phyloP scores from a whole-genome alignment of 2,329 filamentous ascomycete genomes.

The Aureobasidium sp. region DNA sequence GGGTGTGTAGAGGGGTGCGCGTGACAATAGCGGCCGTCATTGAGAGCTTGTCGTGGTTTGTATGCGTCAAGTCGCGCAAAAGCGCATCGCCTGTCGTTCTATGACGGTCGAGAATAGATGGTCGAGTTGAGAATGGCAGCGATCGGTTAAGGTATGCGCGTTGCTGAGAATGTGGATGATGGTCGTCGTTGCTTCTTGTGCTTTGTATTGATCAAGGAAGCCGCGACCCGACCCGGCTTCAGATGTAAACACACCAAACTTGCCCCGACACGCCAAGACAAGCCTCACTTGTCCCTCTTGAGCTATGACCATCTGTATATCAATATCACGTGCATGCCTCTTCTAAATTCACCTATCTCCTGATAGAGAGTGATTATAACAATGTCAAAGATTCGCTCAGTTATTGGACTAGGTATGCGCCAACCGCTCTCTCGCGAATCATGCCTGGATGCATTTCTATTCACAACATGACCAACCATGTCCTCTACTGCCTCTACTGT shows the following conservation, averaged over 20 bases:
- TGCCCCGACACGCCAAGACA: conserved; percentile 12
- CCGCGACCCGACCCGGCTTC: neutral
- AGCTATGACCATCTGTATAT: neutral
- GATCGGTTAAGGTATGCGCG: conserved; percentile 4
- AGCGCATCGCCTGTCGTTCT: conserved; percentile 7
- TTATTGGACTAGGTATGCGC: neutral
- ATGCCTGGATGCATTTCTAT: neutral
- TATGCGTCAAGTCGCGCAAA: conserved; percentile 4
- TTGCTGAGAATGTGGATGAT: neutral
- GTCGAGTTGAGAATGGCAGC: neutral
- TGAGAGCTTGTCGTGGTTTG: neutral
- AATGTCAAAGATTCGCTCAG: neutral
- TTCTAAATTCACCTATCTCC: neutral
- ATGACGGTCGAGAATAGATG: neutral
- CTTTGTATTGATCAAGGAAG: conserved; percentile 6
- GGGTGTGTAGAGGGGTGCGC: conserved; percentile 38
- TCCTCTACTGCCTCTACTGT: neutral
- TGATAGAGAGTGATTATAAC: neutral
- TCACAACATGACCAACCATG: neutral
- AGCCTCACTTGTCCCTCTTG: neutral
- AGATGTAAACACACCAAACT: conserved; percentile 14
- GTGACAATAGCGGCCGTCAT: conserved; percentile 25
- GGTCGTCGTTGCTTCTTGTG: conserved; percentile 1
- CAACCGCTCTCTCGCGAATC: neutral
- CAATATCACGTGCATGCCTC: neutral